These are phyloP conservation scores for Paramecium biaurelia DNA, from an alignment of 73 alveolate genomes.

Conservation along the genomic window DNA sequence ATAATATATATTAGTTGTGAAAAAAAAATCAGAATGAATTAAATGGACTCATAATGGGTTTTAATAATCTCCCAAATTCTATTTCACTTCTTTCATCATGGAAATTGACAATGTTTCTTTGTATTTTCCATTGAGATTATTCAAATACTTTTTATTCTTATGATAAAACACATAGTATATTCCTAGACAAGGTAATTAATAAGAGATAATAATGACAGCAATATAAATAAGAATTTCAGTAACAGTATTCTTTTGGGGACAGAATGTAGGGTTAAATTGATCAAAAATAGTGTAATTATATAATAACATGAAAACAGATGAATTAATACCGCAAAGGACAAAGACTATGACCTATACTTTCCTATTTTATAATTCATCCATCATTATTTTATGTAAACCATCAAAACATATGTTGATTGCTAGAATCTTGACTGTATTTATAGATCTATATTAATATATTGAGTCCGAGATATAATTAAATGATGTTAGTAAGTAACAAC, in stretches of 20 bases:
- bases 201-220: background rate
- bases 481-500: background rate
- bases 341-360: background rate
- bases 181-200: background rate
- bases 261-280: background rate
- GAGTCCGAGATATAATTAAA: background rate
- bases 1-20: background rate
- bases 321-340: background rate
- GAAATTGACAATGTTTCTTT: conserved; percentile 8
- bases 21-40: background rate
- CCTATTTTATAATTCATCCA: conserved; percentile 29
- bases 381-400: conserved; percentile 21
- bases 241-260: background rate
- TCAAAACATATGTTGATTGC: background rate
- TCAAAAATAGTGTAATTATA: background rate
- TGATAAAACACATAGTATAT: conserved; percentile 29
- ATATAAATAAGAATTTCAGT: background rate
- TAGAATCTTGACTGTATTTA: background rate
- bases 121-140: background rate
- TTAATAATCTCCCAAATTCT: background rate
- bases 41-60: background rate
- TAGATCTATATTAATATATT: background rate
- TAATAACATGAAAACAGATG: background rate
- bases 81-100: conserved; percentile 35
- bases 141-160: conserved; percentile 24